These are phyloP conservation scores for Eustoma russellianum DNA, from an alignment of 257 asterid genomes.

Conservation along the genomic window DNA sequence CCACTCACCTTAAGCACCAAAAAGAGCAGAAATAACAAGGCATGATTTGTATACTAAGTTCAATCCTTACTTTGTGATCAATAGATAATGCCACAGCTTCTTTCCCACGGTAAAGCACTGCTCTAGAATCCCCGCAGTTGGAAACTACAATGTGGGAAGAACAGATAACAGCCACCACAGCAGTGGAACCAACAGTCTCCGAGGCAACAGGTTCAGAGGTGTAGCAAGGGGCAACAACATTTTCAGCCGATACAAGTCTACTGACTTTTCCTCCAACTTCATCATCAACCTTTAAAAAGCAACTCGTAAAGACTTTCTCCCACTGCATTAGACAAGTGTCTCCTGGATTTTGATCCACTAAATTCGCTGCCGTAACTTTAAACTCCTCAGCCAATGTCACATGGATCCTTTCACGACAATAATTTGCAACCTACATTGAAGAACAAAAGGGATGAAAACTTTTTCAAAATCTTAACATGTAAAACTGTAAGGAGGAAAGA, in stretches of 20 bases:
- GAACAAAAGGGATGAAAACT: too few species aligned
- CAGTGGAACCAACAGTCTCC: slow-evolving; percentile 81
- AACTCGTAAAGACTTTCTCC: slow-evolving; percentile 51
- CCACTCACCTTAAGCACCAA: not conserved
- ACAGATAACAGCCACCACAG: slow-evolving; percentile 67
- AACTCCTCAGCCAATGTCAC: slow-evolving; percentile 57
- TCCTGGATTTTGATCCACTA: slow-evolving; percentile 19
- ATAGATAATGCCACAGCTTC: slow-evolving; percentile 59
- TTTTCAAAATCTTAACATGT: too few species aligned
- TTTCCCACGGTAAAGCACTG: slow-evolving; percentile 81
- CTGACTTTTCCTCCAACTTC: slow-evolving; percentile 62
- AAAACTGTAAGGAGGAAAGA: not conserved
- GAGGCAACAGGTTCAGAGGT: slow-evolving; percentile 48
- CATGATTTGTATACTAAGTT: not conserved
- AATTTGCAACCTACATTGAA: slow-evolving; percentile 58
- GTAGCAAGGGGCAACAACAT: slow-evolving; percentile 11
- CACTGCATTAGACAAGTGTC: slow-evolving; percentile 57
- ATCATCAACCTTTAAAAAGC: slow-evolving; percentile 68
- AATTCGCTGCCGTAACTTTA: slow-evolving; percentile 22
- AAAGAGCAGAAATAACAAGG: slow-evolving; percentile 2
- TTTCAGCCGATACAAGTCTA: slow-evolving; percentile 18
- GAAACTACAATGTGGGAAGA: slow-evolving; percentile 77
- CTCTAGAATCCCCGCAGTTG: slow-evolving; percentile 85
- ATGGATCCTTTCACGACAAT: slow-evolving; percentile 66
- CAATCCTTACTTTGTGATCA: slow-evolving; percentile 55